Conservation (phyloP, 1,139 yeast genomes). For the Diutina pseudorugosa region DNA sequence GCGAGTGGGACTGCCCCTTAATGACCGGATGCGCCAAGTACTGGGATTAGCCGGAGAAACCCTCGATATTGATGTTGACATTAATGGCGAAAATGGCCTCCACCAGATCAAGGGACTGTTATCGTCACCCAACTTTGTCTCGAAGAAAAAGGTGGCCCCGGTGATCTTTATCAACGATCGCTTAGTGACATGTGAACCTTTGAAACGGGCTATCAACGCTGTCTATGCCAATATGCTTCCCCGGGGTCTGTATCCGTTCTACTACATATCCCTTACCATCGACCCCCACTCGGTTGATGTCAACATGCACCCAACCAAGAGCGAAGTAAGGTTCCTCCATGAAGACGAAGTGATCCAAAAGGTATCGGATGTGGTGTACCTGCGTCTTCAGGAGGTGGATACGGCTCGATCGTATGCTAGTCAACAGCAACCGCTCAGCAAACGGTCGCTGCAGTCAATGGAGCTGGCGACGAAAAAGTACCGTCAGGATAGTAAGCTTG, state of each 20-base stretch:
- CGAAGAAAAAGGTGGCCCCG: slow-evolving; percentile 56
- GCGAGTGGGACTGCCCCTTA: slow-evolving; percentile 30
- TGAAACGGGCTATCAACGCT: slow-evolving; percentile 56
- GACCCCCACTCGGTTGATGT: slow-evolving; percentile 72
- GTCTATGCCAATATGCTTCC: slow-evolving; percentile 62
- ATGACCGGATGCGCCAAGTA: slow-evolving; percentile 62
- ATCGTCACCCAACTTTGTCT: slow-evolving; percentile 60
- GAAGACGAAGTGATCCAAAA: slow-evolving; percentile 77
- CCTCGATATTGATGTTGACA: slow-evolving; percentile 25
- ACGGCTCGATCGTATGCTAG: slow-evolving; percentile 45
- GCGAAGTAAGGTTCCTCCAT: slow-evolving; percentile 76
- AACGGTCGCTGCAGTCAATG: slow-evolving; percentile 5
- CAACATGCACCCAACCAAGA: slow-evolving; percentile 90
- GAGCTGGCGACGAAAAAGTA: slow-evolving; percentile 15
- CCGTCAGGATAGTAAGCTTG: slow-evolving; percentile 52
- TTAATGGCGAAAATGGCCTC: slow-evolving; percentile 9
- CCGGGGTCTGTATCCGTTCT: slow-evolving; percentile 68
- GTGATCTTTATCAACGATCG: slow-evolving; percentile 79
- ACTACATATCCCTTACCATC: slow-evolving; percentile 57
- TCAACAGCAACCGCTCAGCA: background rate
- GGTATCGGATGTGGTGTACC: slow-evolving; percentile 40
- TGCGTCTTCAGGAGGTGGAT: slow-evolving; percentile 45
- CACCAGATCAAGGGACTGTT: slow-evolving; percentile 47
- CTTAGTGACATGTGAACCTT: slow-evolving; percentile 70
- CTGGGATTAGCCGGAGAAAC: slow-evolving; percentile 73